Evolutionary conservation across 2,329 filamentous ascomycete genomes (phyloP), one percentile per base, ranked within the genome.

Genomic region (Diaporthe humulicola): DNA sequence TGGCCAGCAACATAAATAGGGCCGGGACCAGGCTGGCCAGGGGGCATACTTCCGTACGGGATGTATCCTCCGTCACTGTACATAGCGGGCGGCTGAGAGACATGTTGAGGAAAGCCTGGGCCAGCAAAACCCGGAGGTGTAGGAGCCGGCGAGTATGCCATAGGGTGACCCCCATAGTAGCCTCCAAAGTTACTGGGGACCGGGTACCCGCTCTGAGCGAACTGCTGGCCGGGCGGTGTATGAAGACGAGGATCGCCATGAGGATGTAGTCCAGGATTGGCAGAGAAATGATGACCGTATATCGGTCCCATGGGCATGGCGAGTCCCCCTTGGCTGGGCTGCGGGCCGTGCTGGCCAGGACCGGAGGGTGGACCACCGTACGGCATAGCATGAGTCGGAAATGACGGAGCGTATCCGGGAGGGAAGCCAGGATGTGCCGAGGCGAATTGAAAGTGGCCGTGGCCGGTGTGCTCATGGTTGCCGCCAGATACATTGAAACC

Each of bases 31-130:
- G n/a, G 33, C 17, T 54, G 64, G 12, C 30, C 33, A 28, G 12
- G 36, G 61, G 33, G 19, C 64, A 54, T 28, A 33, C 40, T 54
- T 7, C 48, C 45, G 9, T 36, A 9, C 5, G 64, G 30, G 45
- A 69, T n/a, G 30, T 69, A 69, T 14, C 48, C 45, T 50, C 45
- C 22, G 15, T 28, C n/a, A 10, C 33, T 40, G 48, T 69, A 69
- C n/a, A 40, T 7, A 17, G 28, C 30, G 14, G 50, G 64, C 30
- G 33, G 64, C 48, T 69, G 45, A 15, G 30, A 38, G 17, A n/a
- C 48, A 1, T 3, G 22, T 15, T 54, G 64, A 15, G 25, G n/a
- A 8, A 50, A 40, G 1, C 22, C n/a, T 9, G 45, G 64, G 22
- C n/a, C 64, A 38, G 45, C 17, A 54, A 69, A 33, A 4, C 33